These are phyloP conservation scores for Rhizopus arrhizus DNA, from an alignment of 371 early-diverging fungal species.

Conservation along the genomic window DNA sequence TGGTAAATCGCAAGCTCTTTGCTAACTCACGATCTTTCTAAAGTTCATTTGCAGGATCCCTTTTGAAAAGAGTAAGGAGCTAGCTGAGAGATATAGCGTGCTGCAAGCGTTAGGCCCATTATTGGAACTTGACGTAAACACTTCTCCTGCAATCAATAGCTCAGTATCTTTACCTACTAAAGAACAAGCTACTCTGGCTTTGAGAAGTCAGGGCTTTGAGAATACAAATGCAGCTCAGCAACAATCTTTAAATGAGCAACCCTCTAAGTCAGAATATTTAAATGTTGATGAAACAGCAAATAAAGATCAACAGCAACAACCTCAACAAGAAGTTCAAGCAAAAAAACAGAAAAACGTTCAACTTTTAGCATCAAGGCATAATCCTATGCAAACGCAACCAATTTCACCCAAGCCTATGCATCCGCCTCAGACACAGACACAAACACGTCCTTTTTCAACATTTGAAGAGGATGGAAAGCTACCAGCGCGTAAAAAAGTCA, in stretches of 20 bases:
- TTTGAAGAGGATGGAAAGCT: constrained; percentile 1
- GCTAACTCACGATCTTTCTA: background rate
- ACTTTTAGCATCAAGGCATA: background rate
- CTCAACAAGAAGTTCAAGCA: background rate
- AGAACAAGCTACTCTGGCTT: constrained; percentile 26
- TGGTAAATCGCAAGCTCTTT: constrained; percentile 53
- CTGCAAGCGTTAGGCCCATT: constrained; percentile 60
- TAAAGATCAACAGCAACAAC: constrained; percentile 1
- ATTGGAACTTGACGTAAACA: constrained; percentile 63
- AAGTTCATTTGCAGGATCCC: constrained; percentile 68
- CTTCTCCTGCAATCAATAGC: constrained; percentile 20
- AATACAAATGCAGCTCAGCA: background rate
- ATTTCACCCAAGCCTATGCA: background rate
- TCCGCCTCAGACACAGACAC: background rate
- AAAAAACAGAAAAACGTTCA: background rate
- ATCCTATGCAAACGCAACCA: background rate
- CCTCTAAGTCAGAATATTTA: background rate
- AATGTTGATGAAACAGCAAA: background rate
- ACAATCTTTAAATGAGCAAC: background rate
- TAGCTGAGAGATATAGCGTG: constrained; percentile 76
- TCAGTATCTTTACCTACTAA: constrained; percentile 29
- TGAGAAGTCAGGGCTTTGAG: background rate
- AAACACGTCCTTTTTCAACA: constrained; percentile 6
- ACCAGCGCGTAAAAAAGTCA: constrained; percentile 22
- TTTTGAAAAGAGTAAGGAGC: constrained; percentile 68